Base-by-base conservation (phyloP, 2,329 filamentous ascomycete species). In the Teratosphaeriaceae sp. region DNA sequence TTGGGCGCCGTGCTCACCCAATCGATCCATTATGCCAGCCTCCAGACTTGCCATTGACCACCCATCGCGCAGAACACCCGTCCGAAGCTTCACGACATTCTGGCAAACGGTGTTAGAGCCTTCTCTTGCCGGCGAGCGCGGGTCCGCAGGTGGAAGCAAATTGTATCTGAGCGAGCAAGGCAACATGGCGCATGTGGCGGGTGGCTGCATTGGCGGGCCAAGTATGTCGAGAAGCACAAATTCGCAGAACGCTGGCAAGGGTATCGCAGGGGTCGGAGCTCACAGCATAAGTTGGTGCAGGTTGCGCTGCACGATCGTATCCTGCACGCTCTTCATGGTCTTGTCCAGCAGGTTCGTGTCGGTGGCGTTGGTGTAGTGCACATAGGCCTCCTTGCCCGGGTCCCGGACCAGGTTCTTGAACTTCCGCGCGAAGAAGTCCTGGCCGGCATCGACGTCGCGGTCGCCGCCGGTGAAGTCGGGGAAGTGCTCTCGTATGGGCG, bases 281-380 rank as follows among this genome's bases (percentile, higher is more conserved):
- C 56, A 64, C 55, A 64, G 55, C 62, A 74, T 73, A 49, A 74
- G 58, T 34, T 66, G 66, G 50, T 73, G 70, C 52, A 74, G 61
- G 51, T 74, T 74, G 45, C 70, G 67, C 55, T 73, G 71, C 40
- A 74, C 70, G 51, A 74, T 74, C 71, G 73, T 74, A 51, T 74
- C 71, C 53, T 74, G 71, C 38, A 74, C 69, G 26, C 69, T 72
- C 41, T 65, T 65, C 71, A 74, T 74, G 21, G 71, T 74, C 60
- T 71, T 73, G 55, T 73, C 72, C 42, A 65, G 58, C 45, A 74
- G 56, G 55, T 73, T 64, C 37, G 71, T 74, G 49, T 74, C 71
- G 36, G 71, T 74, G 7, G 71, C 71, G 53, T 73, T 74, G 38
- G 71, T 74, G 59, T 68, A 73, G 57, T 74, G 70, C 16, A 73